Base-by-base conservation (phyloP, 73 alveolate genomes). In the Tetrahymena malaccensis region DNA sequence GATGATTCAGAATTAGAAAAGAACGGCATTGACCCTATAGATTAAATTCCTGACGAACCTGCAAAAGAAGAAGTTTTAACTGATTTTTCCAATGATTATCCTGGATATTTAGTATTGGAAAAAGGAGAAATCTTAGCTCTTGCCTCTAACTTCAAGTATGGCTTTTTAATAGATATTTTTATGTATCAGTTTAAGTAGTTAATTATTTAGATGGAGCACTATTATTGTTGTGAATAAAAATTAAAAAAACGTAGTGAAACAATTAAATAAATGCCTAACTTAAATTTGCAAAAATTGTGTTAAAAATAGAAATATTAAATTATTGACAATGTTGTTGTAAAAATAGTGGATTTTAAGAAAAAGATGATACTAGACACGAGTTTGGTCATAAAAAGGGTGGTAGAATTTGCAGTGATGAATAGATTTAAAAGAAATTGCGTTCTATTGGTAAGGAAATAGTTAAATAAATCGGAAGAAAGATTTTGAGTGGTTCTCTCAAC, bases 361-460 rank as follows among this genome's bases (percentile, higher is more conserved):
- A 85, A 50, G 97, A 95, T 33, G 97, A 95, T 31, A 50, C 83
- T 34, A 93, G 97, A 85, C 97, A 95, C 50, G 85, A 44, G 33
- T 94, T 85, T 15, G 97, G 95, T 10, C 94, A 95, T 85, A 89
- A 85, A 43, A 95, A 95, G 94, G 97, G 97, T 70, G 97, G 97
- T 35, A 95, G 97, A 95, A 95, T 95, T 89, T 95, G 97, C 89
- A 95, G 95, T 16, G 99, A 98, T 94, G 37, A 96, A 94, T 94
- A 43, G n/a, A 94, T 95, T 12, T 35, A 96, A 16, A 40, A 85
- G 25, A 98, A 95, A 84, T 96, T 96, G 57, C 94, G 99, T 94
- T 84, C 96, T 57, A 97, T 97, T 8, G 98, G 98, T 25, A 97
- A 97, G 85, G 99, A 98, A 94, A 85, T 98, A 50, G 95, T 98